A percentile compares a stretch with the other conserved stretches of the same genome.
Conservation (phyloP, 805 yeast genomes). For the Monosporozyma aerobia region DNA sequence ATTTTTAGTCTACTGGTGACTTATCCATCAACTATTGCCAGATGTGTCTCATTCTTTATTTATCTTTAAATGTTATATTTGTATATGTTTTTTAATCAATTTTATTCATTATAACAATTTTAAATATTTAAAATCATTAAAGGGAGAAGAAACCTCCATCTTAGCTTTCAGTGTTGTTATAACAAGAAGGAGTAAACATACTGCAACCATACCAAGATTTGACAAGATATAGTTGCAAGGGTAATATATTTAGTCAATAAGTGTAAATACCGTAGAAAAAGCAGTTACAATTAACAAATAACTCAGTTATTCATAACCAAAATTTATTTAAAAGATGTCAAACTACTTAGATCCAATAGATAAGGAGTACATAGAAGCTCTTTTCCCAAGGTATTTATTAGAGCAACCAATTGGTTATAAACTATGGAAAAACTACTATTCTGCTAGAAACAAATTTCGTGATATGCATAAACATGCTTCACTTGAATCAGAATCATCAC, state of each 20-base stretch:
- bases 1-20: not conserved
- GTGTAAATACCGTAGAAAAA: not conserved
- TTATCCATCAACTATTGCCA: not conserved
- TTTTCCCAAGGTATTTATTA: constrained; percentile 26
- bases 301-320: not conserved
- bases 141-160: not conserved
- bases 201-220: not conserved
- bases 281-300: not conserved
- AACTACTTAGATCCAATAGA: constrained; percentile 22
- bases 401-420: constrained; percentile 28
- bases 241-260: not conserved
- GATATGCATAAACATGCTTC: constrained; percentile 1
- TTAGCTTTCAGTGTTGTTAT: not conserved
- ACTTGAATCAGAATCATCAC: not conserved
- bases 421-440: constrained; percentile 19
- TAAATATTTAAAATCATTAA: not conserved
- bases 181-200: not conserved
- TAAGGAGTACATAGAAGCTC: constrained; percentile 16
- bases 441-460: constrained; percentile 20
- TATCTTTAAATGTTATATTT: not conserved
- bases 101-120: not conserved
- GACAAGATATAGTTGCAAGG: not conserved
- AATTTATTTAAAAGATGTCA: constrained; percentile 7
- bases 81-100: not conserved
- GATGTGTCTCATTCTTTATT: not conserved